Evolutionary conservation across 345 rosid species (phyloP).

Genomic region (Citrus sinensis): DVS_A1.0 CM039169.1:4408501-4409000

Average conservation of each 20-base stretch:
- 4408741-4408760: conserved; percentile 16
- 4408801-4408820: not conserved
- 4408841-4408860: conserved; percentile 84
- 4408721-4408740: conserved; percentile 91
- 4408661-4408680: conserved; percentile 20
- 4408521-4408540: not conserved
- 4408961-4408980: not conserved
- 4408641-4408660: conserved; percentile 27
- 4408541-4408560: conserved; percentile 15
- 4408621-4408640: not conserved
- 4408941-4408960: not conserved
- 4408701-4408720: conserved; percentile 39
- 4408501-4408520: not conserved
- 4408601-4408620: not conserved
- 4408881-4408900: conserved; percentile 79
- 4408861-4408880: conserved; percentile 87
- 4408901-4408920: conserved; percentile 61
- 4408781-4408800: not conserved
- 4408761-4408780: not conserved
- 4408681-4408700: conserved; percentile 17
- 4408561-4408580: not conserved
- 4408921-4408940: not conserved
- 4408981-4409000: not conserved
- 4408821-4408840: conserved; percentile 50
- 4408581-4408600: not conserved